Percentiles rank a stretch among this genome's conserved stretches.
Conservation (phyloP, 345 rosid genomes). For the Syzygium jambos region DNA sequence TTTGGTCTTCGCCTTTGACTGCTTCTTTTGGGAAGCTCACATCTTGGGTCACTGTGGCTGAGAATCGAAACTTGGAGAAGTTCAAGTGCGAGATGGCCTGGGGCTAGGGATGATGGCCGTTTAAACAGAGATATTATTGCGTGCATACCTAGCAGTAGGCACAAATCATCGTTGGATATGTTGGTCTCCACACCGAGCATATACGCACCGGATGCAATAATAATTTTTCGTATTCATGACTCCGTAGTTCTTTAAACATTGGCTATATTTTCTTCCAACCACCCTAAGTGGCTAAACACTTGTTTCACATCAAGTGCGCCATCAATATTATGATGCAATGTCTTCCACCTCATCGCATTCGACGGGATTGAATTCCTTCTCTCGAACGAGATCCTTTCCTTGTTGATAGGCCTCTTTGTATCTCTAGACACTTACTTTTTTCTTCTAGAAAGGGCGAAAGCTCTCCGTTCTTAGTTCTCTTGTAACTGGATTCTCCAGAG, state of each 20-base stretch:
- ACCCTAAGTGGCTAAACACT: background rate
- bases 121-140: background rate
- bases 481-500: background rate
- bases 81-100: background rate
- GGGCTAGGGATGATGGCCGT: background rate
- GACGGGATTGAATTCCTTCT: background rate
- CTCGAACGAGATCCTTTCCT: background rate
- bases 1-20: background rate
- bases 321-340: background rate
- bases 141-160: background rate
- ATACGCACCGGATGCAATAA: background rate
- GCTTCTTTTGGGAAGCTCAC: background rate
- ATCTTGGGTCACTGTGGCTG: background rate
- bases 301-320: background rate
- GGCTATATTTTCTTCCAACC: background rate
- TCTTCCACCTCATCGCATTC: background rate
- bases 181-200: background rate
- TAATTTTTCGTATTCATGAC: background rate
- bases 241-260: background rate
- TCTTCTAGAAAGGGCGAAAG: background rate
- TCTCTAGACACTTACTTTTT: background rate
- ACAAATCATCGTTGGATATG: too few species aligned
- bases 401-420: accelerated
- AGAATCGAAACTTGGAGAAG: background rate
- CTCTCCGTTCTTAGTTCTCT: background rate